These are phyloP conservation scores for Aspergillus pseudoterreus DNA, from an alignment of 2,329 filamentous ascomycete genomes.

Conservation along the genomic window DNA sequence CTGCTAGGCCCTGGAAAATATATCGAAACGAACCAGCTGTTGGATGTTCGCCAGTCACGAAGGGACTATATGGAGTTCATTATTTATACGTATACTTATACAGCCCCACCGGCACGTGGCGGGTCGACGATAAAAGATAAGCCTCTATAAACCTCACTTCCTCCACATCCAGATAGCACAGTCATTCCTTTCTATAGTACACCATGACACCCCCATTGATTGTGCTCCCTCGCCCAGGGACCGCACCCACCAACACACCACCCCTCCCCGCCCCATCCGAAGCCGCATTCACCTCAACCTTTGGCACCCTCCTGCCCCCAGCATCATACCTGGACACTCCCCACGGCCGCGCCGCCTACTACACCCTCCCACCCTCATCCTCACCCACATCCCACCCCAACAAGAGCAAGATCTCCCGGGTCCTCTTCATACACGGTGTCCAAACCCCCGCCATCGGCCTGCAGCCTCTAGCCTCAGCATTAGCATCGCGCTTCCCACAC, in stretches of 20 bases:
- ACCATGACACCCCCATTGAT: slow-evolving; percentile 10
- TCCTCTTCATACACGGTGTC: slow-evolving; percentile 50
- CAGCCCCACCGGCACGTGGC: too few relatives aligned
- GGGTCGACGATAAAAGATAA: too few relatives aligned
- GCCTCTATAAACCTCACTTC: too few relatives aligned
- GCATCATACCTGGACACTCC: slow-evolving; percentile 20
- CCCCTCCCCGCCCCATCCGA: slow-evolving; percentile 22
- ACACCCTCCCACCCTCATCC: slow-evolving; percentile 9
- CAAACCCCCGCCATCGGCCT: slow-evolving; percentile 51
- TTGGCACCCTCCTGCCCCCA: slow-evolving; percentile 18
- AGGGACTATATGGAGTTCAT: too few relatives aligned
- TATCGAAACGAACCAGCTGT: too few relatives aligned
- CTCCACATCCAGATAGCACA: too few relatives aligned
- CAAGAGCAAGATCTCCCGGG: slow-evolving; percentile 15
- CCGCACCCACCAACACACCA: background rate
- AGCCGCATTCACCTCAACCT: slow-evolving; percentile 17
- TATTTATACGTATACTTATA: too few relatives aligned
- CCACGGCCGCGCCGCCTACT: slow-evolving; percentile 18
- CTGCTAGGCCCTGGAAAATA: too few relatives aligned
- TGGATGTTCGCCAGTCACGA: too few relatives aligned
- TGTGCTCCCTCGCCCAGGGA: slow-evolving; percentile 20
- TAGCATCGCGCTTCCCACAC: slow-evolving; percentile 34
- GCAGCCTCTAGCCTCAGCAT: slow-evolving; percentile 37
- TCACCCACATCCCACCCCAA: background rate
- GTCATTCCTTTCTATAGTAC: background rate